Base-by-base conservation (phyloP, 2,329 filamentous ascomycete species). In the Aphanocladium album region DNA sequence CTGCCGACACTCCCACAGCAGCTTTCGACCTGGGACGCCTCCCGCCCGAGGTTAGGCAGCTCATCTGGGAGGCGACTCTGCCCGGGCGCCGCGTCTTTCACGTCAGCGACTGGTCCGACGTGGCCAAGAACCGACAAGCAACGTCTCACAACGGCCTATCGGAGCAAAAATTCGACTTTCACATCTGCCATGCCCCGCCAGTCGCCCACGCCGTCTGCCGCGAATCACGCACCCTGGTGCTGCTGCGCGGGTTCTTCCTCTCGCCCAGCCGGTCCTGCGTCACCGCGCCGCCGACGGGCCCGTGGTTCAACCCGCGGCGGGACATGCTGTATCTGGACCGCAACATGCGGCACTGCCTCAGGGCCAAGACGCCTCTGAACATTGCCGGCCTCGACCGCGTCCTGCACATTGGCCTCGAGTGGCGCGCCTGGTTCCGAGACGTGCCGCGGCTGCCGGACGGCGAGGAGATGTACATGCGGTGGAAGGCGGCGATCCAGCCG, bases 321-420 rank as follows among this genome's bases (percentile, higher is more conserved):
- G 68, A 72, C 54, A 61, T 73, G 16, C 62, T 74, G 16, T 72
- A 72, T 47, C 64, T 73, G 25, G 68, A 70, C 47, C 66, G 69
- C 49, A 69, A 69, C 27, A 66, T 68, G 21, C 63, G 67, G 8
- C 62, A 62, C 6, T 64, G 49, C 4, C 60, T 70, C 5, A 58
- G 65, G 6, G 37, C 61, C 9, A 66, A 62, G 46, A 53, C 60
- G 1, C 39, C 55, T 16, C 62, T 50, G 25, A 12, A 62, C 25
- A 53, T 71, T 1, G 23, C 58, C 1, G 66, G 68, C 12, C 64
- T 68, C 53, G 69, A 71, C 9, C 62, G 59, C 21, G 66, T 71
- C 0, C 62, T 66, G 21, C 62, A 73, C n/a, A 63, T 70, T 1
- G 70, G 69, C 0, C 35, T 71, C 4, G 66, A 72, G 37, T 72